These are phyloP conservation scores for Coix lacrymajobi DNA, from an alignment of 176 grass and related monocot species.

Conservation along the genomic window DNA sequence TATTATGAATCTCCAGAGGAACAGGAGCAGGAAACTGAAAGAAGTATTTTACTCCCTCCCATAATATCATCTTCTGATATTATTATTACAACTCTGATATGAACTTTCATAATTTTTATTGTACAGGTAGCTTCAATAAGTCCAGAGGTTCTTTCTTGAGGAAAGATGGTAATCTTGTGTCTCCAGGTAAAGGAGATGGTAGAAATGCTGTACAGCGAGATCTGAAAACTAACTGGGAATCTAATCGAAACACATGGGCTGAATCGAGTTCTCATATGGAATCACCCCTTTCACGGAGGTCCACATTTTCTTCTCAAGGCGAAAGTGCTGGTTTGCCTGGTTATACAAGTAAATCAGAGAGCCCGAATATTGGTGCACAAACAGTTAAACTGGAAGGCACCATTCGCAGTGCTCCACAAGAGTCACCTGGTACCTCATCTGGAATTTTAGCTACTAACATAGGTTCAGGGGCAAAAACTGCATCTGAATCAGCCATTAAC, in stretches of 20 bases:
- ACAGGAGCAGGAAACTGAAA: constrained; percentile 65
- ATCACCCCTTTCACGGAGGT: constrained; percentile 38
- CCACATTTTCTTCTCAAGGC: constrained; percentile 37
- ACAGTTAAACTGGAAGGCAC: constrained; percentile 29
- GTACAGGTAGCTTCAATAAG: constrained; percentile 53
- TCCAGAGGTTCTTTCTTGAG: constrained; percentile 50
- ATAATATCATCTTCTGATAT: background rate
- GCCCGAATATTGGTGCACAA: constrained; percentile 24
- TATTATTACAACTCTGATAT: constrained; percentile 18
- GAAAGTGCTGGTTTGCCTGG: constrained; percentile 38
- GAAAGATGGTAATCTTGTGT: constrained; percentile 53
- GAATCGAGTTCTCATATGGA: constrained; percentile 48
- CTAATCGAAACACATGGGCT: constrained; percentile 41
- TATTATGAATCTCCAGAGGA: constrained; percentile 96
- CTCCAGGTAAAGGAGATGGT: constrained; percentile 52
- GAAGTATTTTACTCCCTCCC: constrained; percentile 43
- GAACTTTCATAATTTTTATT: constrained; percentile 18
- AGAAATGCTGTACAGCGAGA: constrained; percentile 43
- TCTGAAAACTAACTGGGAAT: constrained; percentile 49
- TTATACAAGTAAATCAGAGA: constrained; percentile 30
- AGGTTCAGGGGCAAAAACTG: constrained; percentile 20
- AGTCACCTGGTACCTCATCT: constrained; percentile 24
- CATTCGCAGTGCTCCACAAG: constrained; percentile 21
- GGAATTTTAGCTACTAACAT: constrained; percentile 26
- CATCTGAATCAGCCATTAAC: constrained; percentile 30